phyloP scores from a whole-genome alignment of 2,329 filamentous ascomycete genomes.

The Xenoacremonium recifei region DNA sequence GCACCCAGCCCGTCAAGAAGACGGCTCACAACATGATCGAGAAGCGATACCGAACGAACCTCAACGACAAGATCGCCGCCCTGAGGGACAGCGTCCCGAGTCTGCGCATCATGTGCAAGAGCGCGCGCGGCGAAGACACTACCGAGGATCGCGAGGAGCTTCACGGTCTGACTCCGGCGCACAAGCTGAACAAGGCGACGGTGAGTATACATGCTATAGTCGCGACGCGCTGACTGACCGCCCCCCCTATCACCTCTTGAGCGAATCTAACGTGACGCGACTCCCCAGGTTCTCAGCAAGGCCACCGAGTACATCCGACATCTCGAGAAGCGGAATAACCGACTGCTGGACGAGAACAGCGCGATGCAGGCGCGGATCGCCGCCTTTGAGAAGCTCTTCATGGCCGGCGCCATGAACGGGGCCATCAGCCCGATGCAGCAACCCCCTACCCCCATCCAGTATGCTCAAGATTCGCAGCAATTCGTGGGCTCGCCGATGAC shows the following conservation, averaged over 20 bases:
- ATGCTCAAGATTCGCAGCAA: conserved; percentile 41
- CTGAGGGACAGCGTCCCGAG: conserved; percentile 90
- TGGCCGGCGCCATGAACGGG: conserved; percentile 68
- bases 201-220: conserved; percentile 44
- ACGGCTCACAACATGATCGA: conserved; percentile 98
- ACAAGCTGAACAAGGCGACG: conserved; percentile 97
- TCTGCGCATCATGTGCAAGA: conserved; percentile 79
- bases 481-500: conserved; percentile 46
- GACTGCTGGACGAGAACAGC: conserved; percentile 77
- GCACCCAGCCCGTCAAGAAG: conserved; percentile 69
- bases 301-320: conserved; percentile 96
- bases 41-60: conserved; percentile 91
- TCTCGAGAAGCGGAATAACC: conserved; percentile 84
- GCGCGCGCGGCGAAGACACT: conserved; percentile 63
- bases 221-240: too few relatives aligned
- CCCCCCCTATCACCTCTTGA: too few relatives aligned
- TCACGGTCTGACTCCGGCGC: conserved; percentile 76
- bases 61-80: conserved; percentile 96
- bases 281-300: conserved; percentile 74
- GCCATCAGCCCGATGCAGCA: conserved; percentile 55
- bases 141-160: conserved; percentile 73
- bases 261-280: too few relatives aligned
- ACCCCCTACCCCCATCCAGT: conserved; percentile 52
- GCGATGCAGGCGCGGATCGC: conserved; percentile 76
- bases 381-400: conserved; percentile 76